Evolutionary conservation across 306 rosid genomes (phyloP), one percentile per base, ranked within the genome.

Genomic region (Mimosa pudica): DNA sequence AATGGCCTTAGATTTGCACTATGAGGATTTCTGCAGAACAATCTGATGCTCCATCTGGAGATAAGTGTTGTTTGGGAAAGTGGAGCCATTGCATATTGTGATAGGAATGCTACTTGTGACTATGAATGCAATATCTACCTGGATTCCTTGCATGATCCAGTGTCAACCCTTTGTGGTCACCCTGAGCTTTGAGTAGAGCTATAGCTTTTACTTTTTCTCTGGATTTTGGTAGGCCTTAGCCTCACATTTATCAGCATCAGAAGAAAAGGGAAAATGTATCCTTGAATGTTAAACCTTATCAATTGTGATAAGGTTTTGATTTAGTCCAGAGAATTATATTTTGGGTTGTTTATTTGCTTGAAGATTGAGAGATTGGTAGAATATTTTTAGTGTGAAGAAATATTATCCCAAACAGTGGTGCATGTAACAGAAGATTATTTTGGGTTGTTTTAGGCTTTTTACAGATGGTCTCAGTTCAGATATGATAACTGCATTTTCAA

Each of bases 71-170:
- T 46, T 75, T 48, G 3, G 82, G 70, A 10, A 86, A 79, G 48
- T 90, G 89, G 90, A 73, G 77, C 57, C 47, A 55, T 65, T 63
- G 44, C 89, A 7, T 86, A 88, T 35, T 58, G 81, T 4, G 90
- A 85, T 52, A 76, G 62, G 66, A 81, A 80, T 55, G 81, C 84
- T 12, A 81, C 91, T 3, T 74, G 83, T 63, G 88, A 84, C 36
- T 95, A 92, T 54, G 97, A 95, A 45, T 95, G 98, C 92, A 95
- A 89, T 89, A 95, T 95, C 78, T 95, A 97, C 78, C 82, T 95
- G 17, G 97, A 91, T 11, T 16, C 82, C 17, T 93, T 92, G 79
- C 92, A 84, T 63, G 98, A 95, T 61, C 98, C 98, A 0, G 98
- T 95, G 64, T 93, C 92, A 51, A 94, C 98, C n/a, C 97, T 92